Evolutionary conservation across 352 stramenopile species (phyloP).

Genomic region (Sclerospora graminicola): DNA sequence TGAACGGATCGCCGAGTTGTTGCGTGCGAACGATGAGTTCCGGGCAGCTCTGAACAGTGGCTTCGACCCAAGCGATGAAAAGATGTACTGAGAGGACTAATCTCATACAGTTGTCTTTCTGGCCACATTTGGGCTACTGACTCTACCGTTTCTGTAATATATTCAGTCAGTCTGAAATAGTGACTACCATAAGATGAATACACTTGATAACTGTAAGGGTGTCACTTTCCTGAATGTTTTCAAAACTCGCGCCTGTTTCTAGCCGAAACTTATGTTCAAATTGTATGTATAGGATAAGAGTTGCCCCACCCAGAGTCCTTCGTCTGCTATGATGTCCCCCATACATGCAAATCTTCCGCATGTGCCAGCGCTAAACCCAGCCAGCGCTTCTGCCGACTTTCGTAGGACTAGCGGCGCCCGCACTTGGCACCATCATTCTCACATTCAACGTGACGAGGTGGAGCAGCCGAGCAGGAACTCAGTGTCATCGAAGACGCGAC

Average conservation of each 20-base stretch:
- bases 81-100: constrained; percentile 49
- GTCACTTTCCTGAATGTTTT: not conserved
- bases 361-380: not conserved
- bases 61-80: constrained; percentile 83
- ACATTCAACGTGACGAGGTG: constrained; percentile 14
- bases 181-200: no score
- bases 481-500: constrained; percentile 2
- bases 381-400: not conserved
- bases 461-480: constrained; percentile 1
- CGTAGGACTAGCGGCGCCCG: not conserved
- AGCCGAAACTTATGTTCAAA: no score
- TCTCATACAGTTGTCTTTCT: no score
- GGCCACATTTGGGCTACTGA: no score
- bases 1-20: constrained; percentile 69
- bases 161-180: not conserved
- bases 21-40: constrained; percentile 82
- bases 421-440: constrained; percentile 6
- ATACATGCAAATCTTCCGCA: constrained; percentile 2
- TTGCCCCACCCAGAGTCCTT: constrained; percentile 11
- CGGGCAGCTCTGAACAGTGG: constrained; percentile 78
- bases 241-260: constrained; percentile 11
- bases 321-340: constrained; percentile 8
- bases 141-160: no score
- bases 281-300: no score
- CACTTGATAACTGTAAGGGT: no score